A percentile compares a stretch with the other conserved stretches of the same genome.
phyloP scores from a whole-genome alignment of 2,329 filamentous ascomycete species.

The Thelonectria olida region DNA sequence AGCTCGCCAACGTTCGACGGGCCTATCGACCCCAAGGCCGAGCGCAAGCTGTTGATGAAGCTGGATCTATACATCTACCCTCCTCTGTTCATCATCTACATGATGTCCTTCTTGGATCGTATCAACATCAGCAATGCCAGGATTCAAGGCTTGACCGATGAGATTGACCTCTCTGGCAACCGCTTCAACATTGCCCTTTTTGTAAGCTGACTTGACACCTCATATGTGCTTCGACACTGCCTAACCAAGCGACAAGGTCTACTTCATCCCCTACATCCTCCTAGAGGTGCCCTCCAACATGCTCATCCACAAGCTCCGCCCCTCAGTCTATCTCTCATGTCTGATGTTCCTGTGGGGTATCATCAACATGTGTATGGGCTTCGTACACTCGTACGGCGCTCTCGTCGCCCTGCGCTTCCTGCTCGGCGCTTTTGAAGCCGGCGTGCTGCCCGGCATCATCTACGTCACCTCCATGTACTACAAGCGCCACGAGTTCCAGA shows the following conservation, averaged over 20 bases:
- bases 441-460: slow-evolving; percentile 48
- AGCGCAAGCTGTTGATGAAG: slow-evolving; percentile 50
- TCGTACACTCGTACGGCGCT: slow-evolving; percentile 44
- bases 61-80: slow-evolving; percentile 53
- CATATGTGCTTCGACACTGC: background rate
- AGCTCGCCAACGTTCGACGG: slow-evolving; percentile 13
- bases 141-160: slow-evolving; percentile 53
- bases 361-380: slow-evolving; percentile 50
- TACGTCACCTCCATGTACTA: slow-evolving; percentile 61
- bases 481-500: slow-evolving; percentile 58
- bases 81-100: slow-evolving; percentile 52
- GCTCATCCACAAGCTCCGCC: slow-evolving; percentile 53
- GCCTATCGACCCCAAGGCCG: slow-evolving; percentile 44
- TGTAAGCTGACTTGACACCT: slow-evolving; percentile 27
- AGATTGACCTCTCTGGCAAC: slow-evolving; percentile 52
- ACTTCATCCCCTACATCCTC: slow-evolving; percentile 54
- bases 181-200: slow-evolving; percentile 55
- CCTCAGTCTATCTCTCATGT: slow-evolving; percentile 47
- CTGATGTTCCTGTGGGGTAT: slow-evolving; percentile 53
- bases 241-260: slow-evolving; percentile 32
- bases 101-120: slow-evolving; percentile 54
- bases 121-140: slow-evolving; percentile 59
- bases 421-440: slow-evolving; percentile 52
- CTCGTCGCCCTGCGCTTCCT: slow-evolving; percentile 50
- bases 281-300: slow-evolving; percentile 58